Percentiles rank a stretch among this genome's conserved stretches.
phyloP scores from a whole-genome alignment of 1,284 basidiomycete species.

The Prillingera fragicola region DNA sequence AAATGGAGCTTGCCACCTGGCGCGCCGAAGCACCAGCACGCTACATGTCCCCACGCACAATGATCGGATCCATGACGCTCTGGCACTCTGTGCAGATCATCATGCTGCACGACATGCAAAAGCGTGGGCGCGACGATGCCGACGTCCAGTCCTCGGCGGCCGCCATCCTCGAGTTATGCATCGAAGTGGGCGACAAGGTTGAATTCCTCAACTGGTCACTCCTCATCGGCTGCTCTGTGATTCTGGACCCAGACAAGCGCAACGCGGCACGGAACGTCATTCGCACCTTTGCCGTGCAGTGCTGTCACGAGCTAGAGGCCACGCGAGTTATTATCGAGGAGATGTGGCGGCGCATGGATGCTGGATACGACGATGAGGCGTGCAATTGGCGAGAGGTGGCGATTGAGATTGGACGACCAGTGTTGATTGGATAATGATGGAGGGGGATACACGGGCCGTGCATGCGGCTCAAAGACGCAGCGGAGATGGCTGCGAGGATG shows the following conservation, averaged over 20 bases:
- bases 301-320: constrained; percentile 35
- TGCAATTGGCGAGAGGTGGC: constrained; percentile 37
- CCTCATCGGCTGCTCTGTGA: constrained; percentile 29
- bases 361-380: constrained; percentile 34
- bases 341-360: constrained; percentile 38
- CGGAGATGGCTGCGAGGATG: neutral
- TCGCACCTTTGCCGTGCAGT: constrained; percentile 37
- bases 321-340: constrained; percentile 31
- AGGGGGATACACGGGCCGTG: neutral
- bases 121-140: constrained; percentile 18
- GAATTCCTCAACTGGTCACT: constrained; percentile 43
- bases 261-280: constrained; percentile 25
- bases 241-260: constrained; percentile 20
- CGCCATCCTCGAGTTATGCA: constrained; percentile 31
- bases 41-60: constrained; percentile 21
- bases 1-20: constrained; percentile 18
- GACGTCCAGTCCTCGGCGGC: constrained; percentile 28
- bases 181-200: constrained; percentile 36
- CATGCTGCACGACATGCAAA: constrained; percentile 27
- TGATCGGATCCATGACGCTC: constrained; percentile 30
- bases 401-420: constrained; percentile 33
- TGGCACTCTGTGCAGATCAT: constrained; percentile 38
- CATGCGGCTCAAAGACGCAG: too few relatives aligned
- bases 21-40: constrained; percentile 17
- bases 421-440: constrained; percentile 28